Evolutionary conservation across 2,329 filamentous ascomycete species (phyloP).

Genomic region (Zasmidium angulare): DNA sequence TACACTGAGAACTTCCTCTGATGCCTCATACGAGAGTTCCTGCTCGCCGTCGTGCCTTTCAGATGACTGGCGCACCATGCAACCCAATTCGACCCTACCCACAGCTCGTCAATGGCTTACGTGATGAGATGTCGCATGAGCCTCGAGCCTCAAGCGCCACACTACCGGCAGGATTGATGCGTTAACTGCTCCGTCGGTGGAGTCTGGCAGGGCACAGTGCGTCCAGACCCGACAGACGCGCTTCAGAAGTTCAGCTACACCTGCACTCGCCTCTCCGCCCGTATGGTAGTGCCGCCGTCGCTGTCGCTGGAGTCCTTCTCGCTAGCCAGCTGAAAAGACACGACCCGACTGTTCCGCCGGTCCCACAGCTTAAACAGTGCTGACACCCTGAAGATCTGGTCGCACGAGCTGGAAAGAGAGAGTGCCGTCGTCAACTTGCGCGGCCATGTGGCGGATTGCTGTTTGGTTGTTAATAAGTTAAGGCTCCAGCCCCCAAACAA

Average conservation of each 20-base stretch:
- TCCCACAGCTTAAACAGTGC: background rate
- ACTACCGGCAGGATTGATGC: too few relatives aligned
- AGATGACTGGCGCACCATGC: too few relatives aligned
- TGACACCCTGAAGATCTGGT: background rate
- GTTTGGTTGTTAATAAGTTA: background rate
- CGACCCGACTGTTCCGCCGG: background rate
- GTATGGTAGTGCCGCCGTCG: too few relatives aligned
- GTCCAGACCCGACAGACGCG: background rate
- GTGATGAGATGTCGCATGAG: background rate
- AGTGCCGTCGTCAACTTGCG: background rate
- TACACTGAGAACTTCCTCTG: too few relatives aligned
- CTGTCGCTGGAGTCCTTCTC: background rate
- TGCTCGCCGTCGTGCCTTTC: too few relatives aligned
- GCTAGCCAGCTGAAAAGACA: background rate
- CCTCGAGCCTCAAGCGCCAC: background rate
- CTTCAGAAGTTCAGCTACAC: background rate
- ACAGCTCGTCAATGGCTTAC: background rate
- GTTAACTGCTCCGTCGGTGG: too few relatives aligned
- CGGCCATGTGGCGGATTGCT: background rate
- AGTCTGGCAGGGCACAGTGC: too few relatives aligned
- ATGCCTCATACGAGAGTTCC: too few relatives aligned
- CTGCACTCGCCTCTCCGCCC: background rate
- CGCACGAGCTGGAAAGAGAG: background rate
- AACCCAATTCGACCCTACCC: too few relatives aligned
- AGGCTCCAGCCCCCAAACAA: background rate